Evolutionary conservation across 1,139 yeast species (phyloP).

Genomic region (Hansenula anomala): DNA sequence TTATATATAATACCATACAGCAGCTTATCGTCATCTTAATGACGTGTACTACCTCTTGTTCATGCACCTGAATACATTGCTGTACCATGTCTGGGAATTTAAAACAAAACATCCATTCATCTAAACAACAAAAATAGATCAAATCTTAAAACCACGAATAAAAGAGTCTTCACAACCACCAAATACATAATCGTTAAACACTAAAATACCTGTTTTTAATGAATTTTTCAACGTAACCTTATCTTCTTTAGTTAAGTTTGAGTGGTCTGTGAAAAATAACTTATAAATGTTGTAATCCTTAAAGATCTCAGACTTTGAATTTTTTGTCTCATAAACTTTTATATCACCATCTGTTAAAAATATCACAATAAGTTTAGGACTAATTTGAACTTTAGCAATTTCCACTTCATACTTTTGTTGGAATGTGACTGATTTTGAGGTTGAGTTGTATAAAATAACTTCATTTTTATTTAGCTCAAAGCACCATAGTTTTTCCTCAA

Average conservation of each 20-base stretch:
- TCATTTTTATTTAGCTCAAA: background rate
- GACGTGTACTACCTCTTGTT: too few species aligned
- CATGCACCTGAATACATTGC: too few species aligned
- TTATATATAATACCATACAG: too few species aligned
- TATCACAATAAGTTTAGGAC: background rate
- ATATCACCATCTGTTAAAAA: background rate
- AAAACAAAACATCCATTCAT: too few species aligned
- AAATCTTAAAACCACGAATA: constrained; percentile 3
- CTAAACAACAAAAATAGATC: too few species aligned
- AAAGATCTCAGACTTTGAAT: background rate
- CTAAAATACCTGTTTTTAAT: background rate
- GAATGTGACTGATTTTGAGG: background rate
- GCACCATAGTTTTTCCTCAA: background rate
- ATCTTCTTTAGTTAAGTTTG: background rate
- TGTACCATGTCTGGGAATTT: too few species aligned
- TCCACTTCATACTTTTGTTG: background rate
- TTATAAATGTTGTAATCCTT: background rate
- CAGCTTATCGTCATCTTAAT: too few species aligned
- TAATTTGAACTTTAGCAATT: background rate
- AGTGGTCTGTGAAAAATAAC: background rate
- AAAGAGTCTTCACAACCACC: constrained; percentile 14
- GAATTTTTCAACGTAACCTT: background rate
- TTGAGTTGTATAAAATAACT: background rate
- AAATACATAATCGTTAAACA: constrained; percentile 4
- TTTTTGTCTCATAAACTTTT: background rate